Conservation (phyloP, 208 protist genomes). For the Acanthamoeba castellanii region DNA sequence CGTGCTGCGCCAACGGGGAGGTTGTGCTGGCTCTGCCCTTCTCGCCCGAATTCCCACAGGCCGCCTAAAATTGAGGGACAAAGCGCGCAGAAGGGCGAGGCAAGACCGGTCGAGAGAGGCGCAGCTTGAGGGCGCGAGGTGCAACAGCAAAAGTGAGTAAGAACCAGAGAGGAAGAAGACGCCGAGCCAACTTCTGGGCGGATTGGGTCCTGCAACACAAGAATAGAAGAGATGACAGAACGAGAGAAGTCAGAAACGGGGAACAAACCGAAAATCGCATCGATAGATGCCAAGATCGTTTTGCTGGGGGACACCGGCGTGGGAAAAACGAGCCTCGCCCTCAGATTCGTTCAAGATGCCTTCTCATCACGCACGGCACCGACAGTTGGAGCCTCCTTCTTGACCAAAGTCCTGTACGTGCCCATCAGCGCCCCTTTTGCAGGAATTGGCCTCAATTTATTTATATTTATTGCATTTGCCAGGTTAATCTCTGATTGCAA, state of each 20-base stretch:
- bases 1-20: background rate
- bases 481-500: slow-evolving; percentile 65
- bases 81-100: too few species aligned
- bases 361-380: slow-evolving; percentile 75
- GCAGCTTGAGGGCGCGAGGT: too few species aligned
- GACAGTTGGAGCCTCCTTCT: slow-evolving; percentile 76
- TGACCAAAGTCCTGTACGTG: slow-evolving; percentile 68
- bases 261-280: slow-evolving; percentile 37
- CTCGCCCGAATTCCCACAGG: too few species aligned
- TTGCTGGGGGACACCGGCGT: slow-evolving; percentile 79
- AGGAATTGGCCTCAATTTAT: background rate
- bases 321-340: slow-evolving; percentile 82
- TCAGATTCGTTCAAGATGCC: slow-evolving; percentile 73
- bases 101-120: too few species aligned
- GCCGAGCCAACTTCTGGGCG: background rate
- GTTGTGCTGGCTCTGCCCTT: background rate
- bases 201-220: background rate
- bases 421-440: background rate
- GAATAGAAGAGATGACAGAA: background rate
- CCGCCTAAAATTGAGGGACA: too few species aligned
- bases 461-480: background rate
- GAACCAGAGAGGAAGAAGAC: background rate
- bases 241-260: slow-evolving; percentile 51
- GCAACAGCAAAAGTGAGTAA: too few species aligned
- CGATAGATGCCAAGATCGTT: slow-evolving; percentile 78